Conservation (phyloP, 2,329 filamentous ascomycete species). For the Ascosphaera aggregata region DNA sequence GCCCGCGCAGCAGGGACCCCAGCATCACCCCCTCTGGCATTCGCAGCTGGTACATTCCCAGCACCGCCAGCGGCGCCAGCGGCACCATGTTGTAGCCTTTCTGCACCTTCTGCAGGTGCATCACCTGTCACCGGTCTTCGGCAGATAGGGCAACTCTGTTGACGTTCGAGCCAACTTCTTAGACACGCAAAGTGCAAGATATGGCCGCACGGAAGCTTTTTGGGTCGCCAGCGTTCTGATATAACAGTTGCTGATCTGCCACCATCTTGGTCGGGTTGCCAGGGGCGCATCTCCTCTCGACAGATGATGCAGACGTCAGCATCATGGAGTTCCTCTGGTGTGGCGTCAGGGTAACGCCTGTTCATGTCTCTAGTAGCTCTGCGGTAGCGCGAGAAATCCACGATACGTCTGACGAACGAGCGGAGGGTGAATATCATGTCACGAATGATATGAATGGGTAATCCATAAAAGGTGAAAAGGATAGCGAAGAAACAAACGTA, state of each 20-base stretch:
- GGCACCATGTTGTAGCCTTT: slow-evolving; percentile 11
- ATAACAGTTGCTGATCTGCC: slow-evolving; percentile 19
- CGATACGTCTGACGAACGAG: slow-evolving; percentile 75
- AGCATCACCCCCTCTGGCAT: neutral
- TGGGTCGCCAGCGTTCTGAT: slow-evolving; percentile 66
- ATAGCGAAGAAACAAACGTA: slow-evolving; percentile 88
- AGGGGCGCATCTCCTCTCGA: slow-evolving; percentile 80
- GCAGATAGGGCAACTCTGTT: slow-evolving; percentile 93
- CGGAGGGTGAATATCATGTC: slow-evolving; percentile 87
- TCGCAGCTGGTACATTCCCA: slow-evolving; percentile 2
- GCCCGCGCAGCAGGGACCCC: slow-evolving; percentile 3
- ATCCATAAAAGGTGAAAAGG: slow-evolving; percentile 75
- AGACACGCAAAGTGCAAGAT: slow-evolving; percentile 87
- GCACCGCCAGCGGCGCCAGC: slow-evolving; percentile 1
- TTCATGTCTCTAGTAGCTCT: slow-evolving; percentile 92
- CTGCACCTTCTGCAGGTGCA: slow-evolving; percentile 14
- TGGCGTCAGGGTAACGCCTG: slow-evolving; percentile 69
- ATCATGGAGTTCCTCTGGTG: slow-evolving; percentile 54
- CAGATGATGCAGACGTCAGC: slow-evolving; percentile 97
- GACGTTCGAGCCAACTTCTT: slow-evolving; percentile 88
- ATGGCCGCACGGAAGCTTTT: slow-evolving; percentile 91
- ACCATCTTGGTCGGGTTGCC: slow-evolving; percentile 23
- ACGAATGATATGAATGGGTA: slow-evolving; percentile 90
- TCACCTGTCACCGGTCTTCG: slow-evolving; percentile 46
- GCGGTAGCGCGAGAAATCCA: slow-evolving; percentile 70